Base-by-base conservation (phyloP, 1,284 basidiomycete species). In the Apiotrichum montevideense region DNA sequence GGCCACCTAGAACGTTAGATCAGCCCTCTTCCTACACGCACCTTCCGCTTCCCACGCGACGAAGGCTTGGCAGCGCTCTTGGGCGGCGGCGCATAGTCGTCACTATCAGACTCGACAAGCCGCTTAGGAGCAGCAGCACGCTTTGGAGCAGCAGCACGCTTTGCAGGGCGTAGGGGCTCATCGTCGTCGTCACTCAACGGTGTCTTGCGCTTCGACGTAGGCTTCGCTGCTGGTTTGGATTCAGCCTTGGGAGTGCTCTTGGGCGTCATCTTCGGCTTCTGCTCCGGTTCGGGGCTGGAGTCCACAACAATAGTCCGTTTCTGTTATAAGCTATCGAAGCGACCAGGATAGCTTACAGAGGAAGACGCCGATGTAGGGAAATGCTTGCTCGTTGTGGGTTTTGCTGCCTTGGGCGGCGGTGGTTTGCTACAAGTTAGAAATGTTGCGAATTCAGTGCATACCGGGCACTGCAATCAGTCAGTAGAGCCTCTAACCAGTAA, bases 21-120 rank as follows among this genome's bases (percentile, higher is more conserved):
- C 2, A 14, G 21, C 8, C n/a, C 15, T 29, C 11, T 10, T 21
- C 21, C 21, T 21, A 21, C 21, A 53, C 55, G 59, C 33, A 66
- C 62, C 61, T 13, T 52, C 63, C 60, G 67, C 61, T 63, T 71
- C 61, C 68, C 63, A 66, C 72, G 77, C 64, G 70, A 71, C 13
- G 65, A 64, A 3, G 74, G 67, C 67, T 66, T 69, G 13, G 63
- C 40, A 42, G 50, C 34, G 1, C 51, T 35, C 29, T 54, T 64
- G 45, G 68, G 64, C 15, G 73, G 21, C 21, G 21, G 21, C 21
- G 21, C 72, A 2, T 71, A 68, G 35, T 68, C 66, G 35, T 66
- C 64, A 6, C 64, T 59, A 21, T 72, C 66, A 11, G 43, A 46
- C 13, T 58, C 55, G 11, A 51, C 29, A 33, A 42, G 32, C 39